Evolutionary conservation across 2,329 filamentous ascomycete genomes (phyloP).

Genomic region (Paramyrothecium sp.): DNA sequence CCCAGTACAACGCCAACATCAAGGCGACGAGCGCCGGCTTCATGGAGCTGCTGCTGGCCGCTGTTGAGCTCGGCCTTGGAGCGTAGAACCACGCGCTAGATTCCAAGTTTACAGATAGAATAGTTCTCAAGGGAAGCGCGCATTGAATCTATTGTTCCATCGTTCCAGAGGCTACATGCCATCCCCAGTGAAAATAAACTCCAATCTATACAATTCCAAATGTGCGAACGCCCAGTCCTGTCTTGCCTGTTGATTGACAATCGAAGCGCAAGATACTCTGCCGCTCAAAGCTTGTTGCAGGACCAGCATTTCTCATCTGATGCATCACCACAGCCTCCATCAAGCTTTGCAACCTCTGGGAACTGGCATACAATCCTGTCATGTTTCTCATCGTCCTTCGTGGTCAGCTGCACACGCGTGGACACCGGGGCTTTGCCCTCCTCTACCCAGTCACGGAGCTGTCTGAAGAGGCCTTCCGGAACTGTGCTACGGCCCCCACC

Average conservation of each 20-base stretch:
- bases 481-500: neutral
- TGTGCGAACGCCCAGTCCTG: no score
- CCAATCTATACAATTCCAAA: no score
- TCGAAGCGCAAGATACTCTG: no score
- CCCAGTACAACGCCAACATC: constrained; percentile 37
- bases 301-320: neutral
- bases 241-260: no score
- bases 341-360: neutral
- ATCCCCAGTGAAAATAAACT: no score
- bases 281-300: neutral
- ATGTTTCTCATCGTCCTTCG: neutral
- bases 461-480: neutral
- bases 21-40: constrained; percentile 35
- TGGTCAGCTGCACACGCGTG: neutral
- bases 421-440: neutral
- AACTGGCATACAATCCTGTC: neutral
- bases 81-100: neutral
- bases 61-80: constrained; percentile 12
- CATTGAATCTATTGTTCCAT: no score
- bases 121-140: neutral
- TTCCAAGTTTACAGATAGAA: neutral
- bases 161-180: no score
- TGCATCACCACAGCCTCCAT: neutral
- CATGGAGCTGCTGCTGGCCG: constrained; percentile 37
- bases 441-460: neutral